Conservation (phyloP, 768 basidiomycete species). For the Suillus bovinus region DNA sequence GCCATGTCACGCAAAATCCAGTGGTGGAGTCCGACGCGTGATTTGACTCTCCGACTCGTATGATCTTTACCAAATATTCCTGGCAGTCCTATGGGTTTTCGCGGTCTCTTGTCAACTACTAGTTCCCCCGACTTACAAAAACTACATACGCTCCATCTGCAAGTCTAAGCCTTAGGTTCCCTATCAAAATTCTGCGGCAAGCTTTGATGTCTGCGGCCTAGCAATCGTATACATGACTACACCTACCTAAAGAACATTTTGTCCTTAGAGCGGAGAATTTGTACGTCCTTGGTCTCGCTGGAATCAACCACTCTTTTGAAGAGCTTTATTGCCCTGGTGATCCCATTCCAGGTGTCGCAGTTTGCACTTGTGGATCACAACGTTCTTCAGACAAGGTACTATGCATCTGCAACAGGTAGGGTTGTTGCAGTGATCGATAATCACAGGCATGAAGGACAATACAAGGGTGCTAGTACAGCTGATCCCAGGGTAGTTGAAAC, state of each 20-base stretch:
- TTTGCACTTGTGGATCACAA: conserved; percentile 96
- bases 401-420: conserved; percentile 34
- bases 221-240: conserved; percentile 76
- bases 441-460: conserved; percentile 79
- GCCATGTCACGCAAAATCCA: too few relatives aligned
- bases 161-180: too few relatives aligned
- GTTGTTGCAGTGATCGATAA: conserved; percentile 89
- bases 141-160: too few relatives aligned
- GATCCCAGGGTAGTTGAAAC: conserved; percentile 68
- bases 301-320: conserved; percentile 23
- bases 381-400: conserved; percentile 50
- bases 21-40: too few relatives aligned
- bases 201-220: too few relatives aligned
- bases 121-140: too few relatives aligned
- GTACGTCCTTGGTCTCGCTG: neutral
- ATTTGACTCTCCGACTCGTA: too few relatives aligned
- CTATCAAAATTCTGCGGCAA: too few relatives aligned
- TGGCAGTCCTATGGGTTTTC: too few relatives aligned
- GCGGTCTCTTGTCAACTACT: too few relatives aligned
- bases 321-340: conserved; percentile 73
- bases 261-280: conserved; percentile 55
- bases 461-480: conserved; percentile 49
- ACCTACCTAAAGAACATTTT: conserved; percentile 60
- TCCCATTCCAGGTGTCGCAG: conserved; percentile 41
- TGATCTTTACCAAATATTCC: too few relatives aligned